Conservation (phyloP, 2,329 filamentous ascomycete genomes). For the Fusarium brevicatenulatum region DNA sequence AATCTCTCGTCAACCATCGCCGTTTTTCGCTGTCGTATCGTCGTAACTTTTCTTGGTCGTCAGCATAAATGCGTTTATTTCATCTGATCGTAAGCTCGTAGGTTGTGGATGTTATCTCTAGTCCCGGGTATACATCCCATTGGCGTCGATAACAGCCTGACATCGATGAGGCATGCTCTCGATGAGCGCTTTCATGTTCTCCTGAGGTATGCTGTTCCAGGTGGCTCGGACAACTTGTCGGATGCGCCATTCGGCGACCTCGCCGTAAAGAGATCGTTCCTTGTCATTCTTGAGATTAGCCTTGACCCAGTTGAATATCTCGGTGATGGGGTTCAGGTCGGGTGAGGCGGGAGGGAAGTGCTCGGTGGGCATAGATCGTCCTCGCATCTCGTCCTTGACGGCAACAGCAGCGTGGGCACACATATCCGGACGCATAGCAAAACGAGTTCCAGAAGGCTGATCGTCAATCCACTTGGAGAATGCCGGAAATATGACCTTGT, state of each 20-base stretch:
- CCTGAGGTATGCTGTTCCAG: conserved; percentile 8
- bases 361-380: neutral
- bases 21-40: neutral
- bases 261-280: neutral
- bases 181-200: conserved; percentile 3
- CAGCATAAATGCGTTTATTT: neutral
- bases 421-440: conserved; percentile 4
- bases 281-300: conserved; percentile 2
- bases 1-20: neutral
- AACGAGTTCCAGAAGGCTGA: neutral
- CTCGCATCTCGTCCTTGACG: conserved; percentile 1
- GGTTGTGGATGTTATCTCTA: neutral
- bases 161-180: conserved; percentile 24
- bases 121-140: conserved; percentile 21
- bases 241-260: neutral
- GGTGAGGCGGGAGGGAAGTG: conserved; percentile 18
- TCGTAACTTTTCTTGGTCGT: neutral
- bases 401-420: neutral
- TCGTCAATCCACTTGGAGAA: conserved; percentile 2
- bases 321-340: conserved; percentile 25
- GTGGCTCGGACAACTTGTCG: neutral
- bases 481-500: neutral
- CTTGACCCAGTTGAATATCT: conserved; percentile 12
- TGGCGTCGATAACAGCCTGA: conserved; percentile 28
- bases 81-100: neutral